Conservation (phyloP, 345 rosid genomes). For the Odontarrhena argentea region DNA sequence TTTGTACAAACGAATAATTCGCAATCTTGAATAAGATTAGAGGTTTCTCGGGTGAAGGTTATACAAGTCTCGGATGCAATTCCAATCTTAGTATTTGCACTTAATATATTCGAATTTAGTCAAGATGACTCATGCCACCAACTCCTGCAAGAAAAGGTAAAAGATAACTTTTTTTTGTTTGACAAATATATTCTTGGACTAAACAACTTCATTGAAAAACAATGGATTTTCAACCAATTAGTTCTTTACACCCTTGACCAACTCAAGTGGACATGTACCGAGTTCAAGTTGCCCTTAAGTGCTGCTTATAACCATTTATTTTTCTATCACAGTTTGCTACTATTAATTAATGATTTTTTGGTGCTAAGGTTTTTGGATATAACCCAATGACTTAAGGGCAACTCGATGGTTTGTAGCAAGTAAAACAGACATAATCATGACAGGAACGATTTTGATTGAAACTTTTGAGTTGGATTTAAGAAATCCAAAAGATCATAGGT, state of each 20-base stretch:
- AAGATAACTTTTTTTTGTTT: not conserved
- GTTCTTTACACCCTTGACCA: not conserved
- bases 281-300: not conserved
- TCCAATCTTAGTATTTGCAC: not conserved
- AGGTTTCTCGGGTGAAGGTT: not conserved
- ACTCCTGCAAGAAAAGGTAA: not conserved
- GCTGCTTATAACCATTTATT: not conserved
- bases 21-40: conserved; percentile 15
- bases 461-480: conserved; percentile 8
- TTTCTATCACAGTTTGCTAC: not conserved
- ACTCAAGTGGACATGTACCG: conserved; percentile 8
- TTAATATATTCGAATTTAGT: not conserved
- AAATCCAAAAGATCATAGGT: not conserved
- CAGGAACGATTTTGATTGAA: not conserved
- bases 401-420: not conserved
- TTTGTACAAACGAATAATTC: not conserved
- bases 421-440: not conserved
- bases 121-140: not conserved
- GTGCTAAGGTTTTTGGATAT: not conserved
- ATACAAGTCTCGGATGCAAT: not conserved
- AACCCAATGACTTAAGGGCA: not conserved
- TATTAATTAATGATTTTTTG: not conserved
- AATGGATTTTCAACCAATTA: not conserved
- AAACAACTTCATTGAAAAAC: not conserved
- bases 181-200: not conserved